Conservation (phyloP, 2,329 filamentous ascomycete genomes). For the Curvularia sp. region DNA sequence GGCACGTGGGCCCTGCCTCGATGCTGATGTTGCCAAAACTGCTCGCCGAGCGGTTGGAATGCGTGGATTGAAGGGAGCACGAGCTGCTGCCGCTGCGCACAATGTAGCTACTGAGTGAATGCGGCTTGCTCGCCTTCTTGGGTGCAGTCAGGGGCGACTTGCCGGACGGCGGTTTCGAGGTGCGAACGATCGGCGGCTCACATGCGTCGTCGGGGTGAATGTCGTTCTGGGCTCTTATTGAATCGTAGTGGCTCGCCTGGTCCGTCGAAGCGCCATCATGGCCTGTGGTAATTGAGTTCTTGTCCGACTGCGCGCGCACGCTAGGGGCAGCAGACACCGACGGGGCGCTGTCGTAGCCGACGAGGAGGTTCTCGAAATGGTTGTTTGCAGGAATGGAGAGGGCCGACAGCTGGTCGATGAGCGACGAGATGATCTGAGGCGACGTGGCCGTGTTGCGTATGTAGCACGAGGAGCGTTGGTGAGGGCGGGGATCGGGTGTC, state of each 20-base stretch:
- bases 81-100: conserved; percentile 51
- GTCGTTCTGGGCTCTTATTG: conserved; percentile 58
- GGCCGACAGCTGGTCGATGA: conserved; percentile 67
- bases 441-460: conserved; percentile 56
- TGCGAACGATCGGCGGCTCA: conserved; percentile 76
- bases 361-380: conserved; percentile 68
- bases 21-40: conserved; percentile 54
- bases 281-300: conserved; percentile 28
- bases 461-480: conserved; percentile 46
- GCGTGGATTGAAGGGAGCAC: conserved; percentile 46
- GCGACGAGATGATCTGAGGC: conserved; percentile 72
- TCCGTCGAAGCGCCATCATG: conserved; percentile 69
- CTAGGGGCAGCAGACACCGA: conserved; percentile 34
- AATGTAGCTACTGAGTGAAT: conserved; percentile 67
- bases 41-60: conserved; percentile 45
- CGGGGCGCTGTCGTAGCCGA: conserved; percentile 42
- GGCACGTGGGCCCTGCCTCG: conserved; percentile 42
- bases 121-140: conserved; percentile 49
- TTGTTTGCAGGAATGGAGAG: conserved; percentile 69
- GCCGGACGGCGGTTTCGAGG: conserved; percentile 80
- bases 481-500: conserved; percentile 27
- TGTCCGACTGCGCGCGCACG: conserved; percentile 35
- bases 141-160: conserved; percentile 74
- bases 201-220: conserved; percentile 64
- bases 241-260: conserved; percentile 70